A percentile compares a stretch with the other conserved stretches of the same genome.
These are phyloP conservation scores for Teratosphaeria destructans DNA, from an alignment of 2,329 filamentous ascomycete genomes.

Conservation along the genomic window DNA sequence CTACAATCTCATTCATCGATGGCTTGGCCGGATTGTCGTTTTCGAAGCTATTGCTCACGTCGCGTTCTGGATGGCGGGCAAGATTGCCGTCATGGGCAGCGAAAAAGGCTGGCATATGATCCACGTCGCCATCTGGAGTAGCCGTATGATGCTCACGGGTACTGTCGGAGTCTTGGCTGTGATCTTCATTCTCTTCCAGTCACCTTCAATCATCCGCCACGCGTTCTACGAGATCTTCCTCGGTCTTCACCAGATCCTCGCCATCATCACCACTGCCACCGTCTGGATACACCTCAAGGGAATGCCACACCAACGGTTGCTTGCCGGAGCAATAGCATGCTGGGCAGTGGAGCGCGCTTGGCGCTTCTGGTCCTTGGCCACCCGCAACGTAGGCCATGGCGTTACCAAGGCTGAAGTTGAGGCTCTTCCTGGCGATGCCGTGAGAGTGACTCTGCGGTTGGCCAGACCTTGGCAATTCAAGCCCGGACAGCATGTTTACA, in stretches of 20 bases:
- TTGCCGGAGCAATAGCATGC: constrained; percentile 53
- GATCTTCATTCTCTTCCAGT: constrained; percentile 55
- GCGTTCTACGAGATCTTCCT: constrained; percentile 75
- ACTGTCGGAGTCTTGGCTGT: constrained; percentile 54
- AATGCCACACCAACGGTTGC: constrained; percentile 50
- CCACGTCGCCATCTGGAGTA: constrained; percentile 27
- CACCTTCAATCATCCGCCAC: constrained; percentile 60
- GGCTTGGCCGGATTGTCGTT: constrained; percentile 67
- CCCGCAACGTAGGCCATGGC: constrained; percentile 56
- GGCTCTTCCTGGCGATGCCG: constrained; percentile 64
- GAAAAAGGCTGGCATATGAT: constrained; percentile 42
- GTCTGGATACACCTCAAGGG: constrained; percentile 56
- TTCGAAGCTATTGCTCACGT: constrained; percentile 59
- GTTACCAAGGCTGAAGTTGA: constrained; percentile 62
- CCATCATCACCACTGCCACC: constrained; percentile 48
- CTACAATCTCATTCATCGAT: constrained; percentile 71
- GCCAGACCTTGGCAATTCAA: constrained; percentile 66
- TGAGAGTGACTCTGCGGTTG: constrained; percentile 62
- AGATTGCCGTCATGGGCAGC: constrained; percentile 28
- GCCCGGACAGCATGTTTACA: constrained; percentile 67
- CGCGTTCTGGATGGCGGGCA: constrained; percentile 45
- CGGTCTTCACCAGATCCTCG: constrained; percentile 57
- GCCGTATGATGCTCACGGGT: constrained; percentile 48
- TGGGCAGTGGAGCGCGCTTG: constrained; percentile 56
- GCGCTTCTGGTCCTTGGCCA: constrained; percentile 50